phyloP scores from a whole-genome alignment of 2,329 filamentous ascomycete genomes.

The Shiraia bambusicola region DNA sequence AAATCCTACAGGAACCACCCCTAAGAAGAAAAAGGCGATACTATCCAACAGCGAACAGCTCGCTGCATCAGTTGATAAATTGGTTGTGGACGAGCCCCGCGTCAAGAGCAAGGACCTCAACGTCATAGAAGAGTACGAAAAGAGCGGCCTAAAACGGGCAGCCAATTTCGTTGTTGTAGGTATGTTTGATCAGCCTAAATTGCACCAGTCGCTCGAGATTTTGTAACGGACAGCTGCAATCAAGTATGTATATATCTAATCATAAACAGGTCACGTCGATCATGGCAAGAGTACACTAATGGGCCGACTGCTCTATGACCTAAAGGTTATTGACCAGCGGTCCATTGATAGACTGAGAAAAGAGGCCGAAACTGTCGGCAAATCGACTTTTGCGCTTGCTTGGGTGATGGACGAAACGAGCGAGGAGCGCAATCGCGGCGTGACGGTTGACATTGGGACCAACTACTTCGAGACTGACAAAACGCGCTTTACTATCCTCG shows the following conservation, averaged over 20 bases:
- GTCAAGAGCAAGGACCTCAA: slow-evolving; percentile 77
- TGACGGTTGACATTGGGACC: slow-evolving; percentile 95
- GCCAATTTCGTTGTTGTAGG: slow-evolving; percentile 93
- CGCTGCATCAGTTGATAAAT: slow-evolving; percentile 50
- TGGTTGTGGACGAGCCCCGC: slow-evolving; percentile 55
- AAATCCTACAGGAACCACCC: slow-evolving; percentile 26
- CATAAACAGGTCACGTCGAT: slow-evolving; percentile 77
- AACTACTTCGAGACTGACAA: slow-evolving; percentile 90
- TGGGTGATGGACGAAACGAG: slow-evolving; percentile 94
- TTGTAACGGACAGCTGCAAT: not conserved
- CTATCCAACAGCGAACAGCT: slow-evolving; percentile 35
- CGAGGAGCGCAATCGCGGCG: slow-evolving; percentile 84
- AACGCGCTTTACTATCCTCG: slow-evolving; percentile 88
- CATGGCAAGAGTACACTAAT: slow-evolving; percentile 97
- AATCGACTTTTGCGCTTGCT: slow-evolving; percentile 91
- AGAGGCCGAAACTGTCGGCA: slow-evolving; percentile 88
- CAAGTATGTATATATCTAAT: slow-evolving; percentile 4
- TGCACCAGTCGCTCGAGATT: not conserved
- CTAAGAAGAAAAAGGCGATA: slow-evolving; percentile 27
- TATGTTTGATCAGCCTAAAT: slow-evolving; percentile 46
- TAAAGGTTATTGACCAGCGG: slow-evolving; percentile 83
- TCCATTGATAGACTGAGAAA: slow-evolving; percentile 85
- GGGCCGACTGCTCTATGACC: slow-evolving; percentile 87
- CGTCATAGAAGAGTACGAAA: slow-evolving; percentile 78
- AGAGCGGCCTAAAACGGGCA: slow-evolving; percentile 72